These are phyloP conservation scores for Dactylellina leptospora DNA, from an alignment of 2,329 filamentous ascomycete species.

Conservation along the genomic window DNA sequence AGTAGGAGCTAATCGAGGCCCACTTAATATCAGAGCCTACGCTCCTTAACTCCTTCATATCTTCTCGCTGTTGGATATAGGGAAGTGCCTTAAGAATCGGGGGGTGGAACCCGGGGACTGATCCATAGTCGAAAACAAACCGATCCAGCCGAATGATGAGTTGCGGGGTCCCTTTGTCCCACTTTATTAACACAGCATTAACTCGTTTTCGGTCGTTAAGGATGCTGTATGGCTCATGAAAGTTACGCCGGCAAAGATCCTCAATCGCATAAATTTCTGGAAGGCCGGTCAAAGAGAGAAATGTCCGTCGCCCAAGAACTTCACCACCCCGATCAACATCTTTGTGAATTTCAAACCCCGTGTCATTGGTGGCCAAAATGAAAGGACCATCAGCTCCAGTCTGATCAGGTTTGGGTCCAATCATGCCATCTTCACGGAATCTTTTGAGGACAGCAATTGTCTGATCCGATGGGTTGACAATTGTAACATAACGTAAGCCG, in stretches of 20 bases:
- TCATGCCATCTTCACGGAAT: neutral
- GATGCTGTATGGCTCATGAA: slow-evolving; percentile 2
- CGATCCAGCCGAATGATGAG: slow-evolving; percentile 16
- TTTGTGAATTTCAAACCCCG: neutral
- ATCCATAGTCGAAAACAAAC: slow-evolving; percentile 5
- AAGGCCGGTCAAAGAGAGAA: slow-evolving; percentile 17
- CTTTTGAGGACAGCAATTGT: neutral
- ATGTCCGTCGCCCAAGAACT: neutral
- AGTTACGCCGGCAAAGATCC: slow-evolving; percentile 18
- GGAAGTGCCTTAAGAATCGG: neutral
- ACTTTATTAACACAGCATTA: slow-evolving; percentile 9
- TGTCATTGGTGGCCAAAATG: neutral
- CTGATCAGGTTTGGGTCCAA: neutral
- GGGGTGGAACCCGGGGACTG: neutral
- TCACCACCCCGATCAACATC: neutral
- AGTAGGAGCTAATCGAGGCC: slow-evolving; percentile 23
- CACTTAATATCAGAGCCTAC: slow-evolving; percentile 19
- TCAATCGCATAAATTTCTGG: slow-evolving; percentile 20
- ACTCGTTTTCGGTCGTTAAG: slow-evolving; percentile 24
- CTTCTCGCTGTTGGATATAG: neutral
- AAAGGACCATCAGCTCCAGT: too few relatives aligned
- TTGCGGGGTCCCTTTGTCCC: slow-evolving; percentile 6
- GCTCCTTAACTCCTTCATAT: neutral
- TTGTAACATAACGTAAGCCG: slow-evolving; percentile 20
- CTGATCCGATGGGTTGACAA: slow-evolving; percentile 16